phyloP scores from a whole-genome alignment of 345 rosid species.

The Brassica rapa region DNA sequence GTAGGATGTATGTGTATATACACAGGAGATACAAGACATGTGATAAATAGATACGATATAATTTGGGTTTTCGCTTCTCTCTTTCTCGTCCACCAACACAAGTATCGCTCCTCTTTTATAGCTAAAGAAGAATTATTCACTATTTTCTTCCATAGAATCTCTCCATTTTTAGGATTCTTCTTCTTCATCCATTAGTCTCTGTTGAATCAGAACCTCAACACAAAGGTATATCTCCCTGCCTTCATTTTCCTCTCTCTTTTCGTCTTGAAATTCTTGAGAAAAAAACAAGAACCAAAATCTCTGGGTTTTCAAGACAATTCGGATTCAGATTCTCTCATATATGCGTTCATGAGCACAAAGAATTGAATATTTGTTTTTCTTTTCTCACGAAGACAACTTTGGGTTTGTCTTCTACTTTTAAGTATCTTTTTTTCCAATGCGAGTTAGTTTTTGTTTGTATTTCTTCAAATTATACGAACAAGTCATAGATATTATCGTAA shows the following conservation, averaged over 20 bases:
- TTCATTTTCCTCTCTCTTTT: constrained; percentile 1
- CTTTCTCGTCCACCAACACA: constrained; percentile 35
- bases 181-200: constrained; percentile 12
- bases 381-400: background rate
- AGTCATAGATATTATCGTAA: background rate
- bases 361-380: background rate
- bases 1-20: background rate
- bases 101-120: constrained; percentile 26
- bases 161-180: constrained; percentile 25
- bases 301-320: constrained; percentile 21
- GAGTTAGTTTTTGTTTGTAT: background rate
- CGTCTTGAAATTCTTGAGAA: constrained; percentile 30
- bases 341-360: background rate
- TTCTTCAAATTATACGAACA: background rate
- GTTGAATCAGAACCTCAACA: constrained; percentile 28
- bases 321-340: constrained; percentile 15
- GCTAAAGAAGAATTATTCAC: background rate
- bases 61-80: constrained; percentile 27
- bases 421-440: background rate
- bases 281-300: background rate
- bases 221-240: constrained; percentile 13
- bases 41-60: constrained; percentile 18
- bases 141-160: constrained; percentile 22
- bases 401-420: background rate
- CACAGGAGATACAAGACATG: background rate